Conservation (phyloP, 106 monocot genomes). For the Apostasia shenzhenica region DNA sequence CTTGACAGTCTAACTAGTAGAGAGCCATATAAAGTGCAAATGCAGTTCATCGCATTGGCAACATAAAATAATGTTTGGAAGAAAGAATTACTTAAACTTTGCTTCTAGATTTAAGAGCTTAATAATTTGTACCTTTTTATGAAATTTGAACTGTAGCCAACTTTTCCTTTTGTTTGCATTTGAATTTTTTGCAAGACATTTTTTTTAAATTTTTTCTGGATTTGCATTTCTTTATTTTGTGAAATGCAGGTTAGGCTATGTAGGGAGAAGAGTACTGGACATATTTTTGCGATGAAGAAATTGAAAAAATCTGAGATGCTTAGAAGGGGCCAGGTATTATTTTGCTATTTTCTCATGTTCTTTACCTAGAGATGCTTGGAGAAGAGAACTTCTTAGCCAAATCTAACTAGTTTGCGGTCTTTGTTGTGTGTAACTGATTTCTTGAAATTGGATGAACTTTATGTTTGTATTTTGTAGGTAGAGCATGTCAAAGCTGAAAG, state of each 20-base stretch:
- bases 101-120: neutral
- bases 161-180: neutral
- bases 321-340: constrained; percentile 59
- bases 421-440: neutral
- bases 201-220: neutral
- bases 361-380: neutral
- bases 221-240: neutral
- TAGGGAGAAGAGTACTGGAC: constrained; percentile 49
- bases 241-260: constrained; percentile 52
- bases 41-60: no score
- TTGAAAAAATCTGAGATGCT: constrained; percentile 67
- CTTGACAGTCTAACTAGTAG: no score
- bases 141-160: neutral
- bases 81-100: no score
- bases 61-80: no score
- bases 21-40: no score
- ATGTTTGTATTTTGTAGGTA: constrained; percentile 29
- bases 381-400: neutral
- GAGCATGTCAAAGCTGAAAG: constrained; percentile 86
- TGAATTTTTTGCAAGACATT: neutral
- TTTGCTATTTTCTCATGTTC: neutral
- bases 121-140: neutral
- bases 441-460: constrained; percentile 8
- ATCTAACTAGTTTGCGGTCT: neutral
- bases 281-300: constrained; percentile 68